Conservation (phyloP, 2,329 filamentous ascomycete genomes). For the Pyrenochaeta sp. region DNA sequence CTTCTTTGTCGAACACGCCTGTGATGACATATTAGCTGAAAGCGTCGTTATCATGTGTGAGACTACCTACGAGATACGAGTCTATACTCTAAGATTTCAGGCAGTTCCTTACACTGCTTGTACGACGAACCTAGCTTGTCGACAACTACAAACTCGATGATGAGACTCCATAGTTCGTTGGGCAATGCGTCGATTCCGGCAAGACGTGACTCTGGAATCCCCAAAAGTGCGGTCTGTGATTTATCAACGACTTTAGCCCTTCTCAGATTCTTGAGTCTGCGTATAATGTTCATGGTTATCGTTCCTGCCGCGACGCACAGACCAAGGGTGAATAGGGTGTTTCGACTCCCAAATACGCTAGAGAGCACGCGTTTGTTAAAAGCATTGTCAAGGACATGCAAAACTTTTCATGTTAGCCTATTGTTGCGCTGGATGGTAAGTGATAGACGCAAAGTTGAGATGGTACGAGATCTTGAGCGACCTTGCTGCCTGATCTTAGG, state of each 20-base stretch:
- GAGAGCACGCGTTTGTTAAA: background rate
- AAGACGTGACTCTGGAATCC: background rate
- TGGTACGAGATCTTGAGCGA: background rate
- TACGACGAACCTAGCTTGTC: background rate
- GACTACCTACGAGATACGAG: constrained; percentile 2
- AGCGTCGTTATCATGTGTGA: background rate
- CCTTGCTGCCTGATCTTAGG: background rate
- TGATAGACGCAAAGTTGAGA: background rate
- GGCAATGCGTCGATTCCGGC: constrained; percentile 2
- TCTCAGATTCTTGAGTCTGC: background rate
- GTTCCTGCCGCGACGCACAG: background rate
- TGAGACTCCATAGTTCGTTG: constrained; percentile 7
- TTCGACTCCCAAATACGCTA: background rate
- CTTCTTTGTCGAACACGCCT: constrained; percentile 9
- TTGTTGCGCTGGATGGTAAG: background rate
- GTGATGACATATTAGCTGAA: background rate
- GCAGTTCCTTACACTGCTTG: background rate
- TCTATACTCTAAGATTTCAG: background rate
- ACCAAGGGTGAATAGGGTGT: background rate
- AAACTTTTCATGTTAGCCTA: background rate
- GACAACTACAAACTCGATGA: constrained; percentile 1
- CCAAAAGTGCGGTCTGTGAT: background rate
- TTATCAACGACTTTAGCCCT: background rate
- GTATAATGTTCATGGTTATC: constrained; percentile 5
- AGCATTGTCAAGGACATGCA: background rate